Percentiles rank a stretch among this genome's conserved stretches.
Evolutionary conservation across 1,284 basidiomycete species (phyloP).

Genomic region (Tilletia caries): DNA sequence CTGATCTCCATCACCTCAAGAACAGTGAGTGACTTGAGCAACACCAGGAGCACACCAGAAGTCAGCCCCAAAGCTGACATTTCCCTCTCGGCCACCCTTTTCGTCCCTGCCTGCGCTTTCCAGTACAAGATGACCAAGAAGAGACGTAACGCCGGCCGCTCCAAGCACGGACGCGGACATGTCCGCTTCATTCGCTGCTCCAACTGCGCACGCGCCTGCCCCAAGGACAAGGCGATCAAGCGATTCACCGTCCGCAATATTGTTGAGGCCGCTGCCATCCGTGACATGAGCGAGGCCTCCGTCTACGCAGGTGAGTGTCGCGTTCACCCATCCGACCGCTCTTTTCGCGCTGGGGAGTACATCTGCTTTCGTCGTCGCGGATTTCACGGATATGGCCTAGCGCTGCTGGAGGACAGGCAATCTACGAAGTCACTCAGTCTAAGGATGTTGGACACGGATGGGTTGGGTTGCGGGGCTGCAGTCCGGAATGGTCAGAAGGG

Average conservation of each 20-base stretch:
- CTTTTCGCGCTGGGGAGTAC: too few relatives aligned
- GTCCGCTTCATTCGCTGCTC: slow-evolving; percentile 91
- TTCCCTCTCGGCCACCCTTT: too few relatives aligned
- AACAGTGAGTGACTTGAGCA: too few relatives aligned
- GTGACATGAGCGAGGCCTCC: slow-evolving; percentile 94
- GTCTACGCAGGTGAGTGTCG: slow-evolving; percentile 79
- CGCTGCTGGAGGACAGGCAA: not conserved
- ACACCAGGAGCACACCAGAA: not conserved
- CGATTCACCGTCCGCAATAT: slow-evolving; percentile 99
- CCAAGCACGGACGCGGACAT: slow-evolving; percentile 82
- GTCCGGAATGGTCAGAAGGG: too few relatives aligned
- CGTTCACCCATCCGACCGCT: too few relatives aligned
- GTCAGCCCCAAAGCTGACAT: not conserved
- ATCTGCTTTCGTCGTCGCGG: not conserved
- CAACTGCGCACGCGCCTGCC: slow-evolving; percentile 72
- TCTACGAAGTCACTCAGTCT: not conserved
- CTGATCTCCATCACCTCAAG: too few relatives aligned
- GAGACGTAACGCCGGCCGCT: slow-evolving; percentile 81
- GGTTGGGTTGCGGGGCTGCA: too few relatives aligned
- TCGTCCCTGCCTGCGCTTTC: not conserved
- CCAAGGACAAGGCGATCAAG: slow-evolving; percentile 95
- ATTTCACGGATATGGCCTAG: not conserved
- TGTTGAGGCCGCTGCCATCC: slow-evolving; percentile 95
- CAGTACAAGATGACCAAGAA: slow-evolving; percentile 74
- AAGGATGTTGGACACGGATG: not conserved